These are phyloP conservation scores for Pelargonium nanum DNA, from an alignment of 345 rosid genomes.

Conservation along the genomic window DNA sequence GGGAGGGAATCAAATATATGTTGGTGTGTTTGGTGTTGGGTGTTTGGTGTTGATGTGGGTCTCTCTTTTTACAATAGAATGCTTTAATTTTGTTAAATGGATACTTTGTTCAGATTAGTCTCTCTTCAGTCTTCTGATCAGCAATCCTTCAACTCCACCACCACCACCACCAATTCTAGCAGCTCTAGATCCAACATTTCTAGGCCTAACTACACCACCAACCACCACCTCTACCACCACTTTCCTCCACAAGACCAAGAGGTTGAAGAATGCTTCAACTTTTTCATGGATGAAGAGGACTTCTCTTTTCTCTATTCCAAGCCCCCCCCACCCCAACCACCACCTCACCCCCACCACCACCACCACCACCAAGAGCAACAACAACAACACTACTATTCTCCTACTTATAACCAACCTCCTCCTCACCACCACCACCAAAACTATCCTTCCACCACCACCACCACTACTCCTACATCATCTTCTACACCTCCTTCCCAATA, in stretches of 20 bases:
- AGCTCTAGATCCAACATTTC: conserved; percentile 71
- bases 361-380: conserved; percentile 32
- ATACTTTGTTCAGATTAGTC: conserved; percentile 86
- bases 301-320: conserved; percentile 90
- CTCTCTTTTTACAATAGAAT: conserved; percentile 9
- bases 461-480: conserved; percentile 21
- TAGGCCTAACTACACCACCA: no score
- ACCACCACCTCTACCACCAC: conserved; percentile 30
- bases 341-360: conserved; percentile 19
- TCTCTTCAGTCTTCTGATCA: conserved; percentile 74
- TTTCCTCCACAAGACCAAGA: conserved; percentile 37
- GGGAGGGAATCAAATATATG: background rate
- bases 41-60: conserved; percentile 51
- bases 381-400: conserved; percentile 9
- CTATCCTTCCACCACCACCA: conserved; percentile 30
- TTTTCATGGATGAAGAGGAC: conserved; percentile 99
- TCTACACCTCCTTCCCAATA: no score
- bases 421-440: conserved; percentile 24
- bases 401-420: conserved; percentile 20
- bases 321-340: conserved; percentile 12
- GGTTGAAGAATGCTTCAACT: conserved; percentile 96
- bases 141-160: conserved; percentile 71
- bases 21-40: no score
- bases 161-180: conserved; percentile 55
- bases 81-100: conserved; percentile 36